Conservation (phyloP, 164 flowering plant species). For the Magnolia sinica region DNA sequence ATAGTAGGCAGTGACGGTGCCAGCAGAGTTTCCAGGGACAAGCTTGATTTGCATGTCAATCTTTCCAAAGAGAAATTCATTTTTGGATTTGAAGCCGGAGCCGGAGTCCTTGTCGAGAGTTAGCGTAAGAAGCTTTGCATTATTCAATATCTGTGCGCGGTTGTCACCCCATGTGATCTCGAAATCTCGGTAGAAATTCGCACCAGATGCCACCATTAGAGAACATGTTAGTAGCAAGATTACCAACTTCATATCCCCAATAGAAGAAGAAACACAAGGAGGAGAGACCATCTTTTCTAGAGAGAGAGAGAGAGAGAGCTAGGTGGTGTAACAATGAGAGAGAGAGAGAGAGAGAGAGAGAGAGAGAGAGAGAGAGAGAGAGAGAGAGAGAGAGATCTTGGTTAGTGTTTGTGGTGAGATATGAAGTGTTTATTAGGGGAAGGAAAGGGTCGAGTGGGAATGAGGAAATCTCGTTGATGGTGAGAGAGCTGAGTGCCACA, state of each 20-base stretch:
- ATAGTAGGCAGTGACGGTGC: conserved; percentile 19
- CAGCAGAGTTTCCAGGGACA: conserved; percentile 18
- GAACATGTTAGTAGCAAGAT: background rate
- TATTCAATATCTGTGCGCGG: background rate
- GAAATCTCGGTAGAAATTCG: background rate
- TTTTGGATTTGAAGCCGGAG: background rate
- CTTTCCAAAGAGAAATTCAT: conserved; percentile 9
- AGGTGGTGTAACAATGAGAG: background rate
- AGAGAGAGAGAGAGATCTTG: background rate
- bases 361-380: background rate
- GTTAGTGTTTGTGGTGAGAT: background rate
- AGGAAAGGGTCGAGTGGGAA: background rate
- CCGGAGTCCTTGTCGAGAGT: background rate
- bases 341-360: conserved; percentile 1
- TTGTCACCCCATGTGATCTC: background rate
- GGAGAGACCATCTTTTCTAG: background rate
- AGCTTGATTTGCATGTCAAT: conserved; percentile 15
- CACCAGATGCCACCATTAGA: background rate
- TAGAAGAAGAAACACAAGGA: background rate
- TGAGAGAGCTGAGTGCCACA: background rate
- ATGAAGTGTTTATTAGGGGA: background rate
- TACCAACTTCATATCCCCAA: background rate
- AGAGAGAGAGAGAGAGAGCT: background rate
- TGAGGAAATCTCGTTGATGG: background rate
- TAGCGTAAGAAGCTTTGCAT: background rate